These are phyloP conservation scores for Saksenaea vasiformis DNA, from an alignment of 371 early-diverging fungal genomes.

Conservation along the genomic window DNA sequence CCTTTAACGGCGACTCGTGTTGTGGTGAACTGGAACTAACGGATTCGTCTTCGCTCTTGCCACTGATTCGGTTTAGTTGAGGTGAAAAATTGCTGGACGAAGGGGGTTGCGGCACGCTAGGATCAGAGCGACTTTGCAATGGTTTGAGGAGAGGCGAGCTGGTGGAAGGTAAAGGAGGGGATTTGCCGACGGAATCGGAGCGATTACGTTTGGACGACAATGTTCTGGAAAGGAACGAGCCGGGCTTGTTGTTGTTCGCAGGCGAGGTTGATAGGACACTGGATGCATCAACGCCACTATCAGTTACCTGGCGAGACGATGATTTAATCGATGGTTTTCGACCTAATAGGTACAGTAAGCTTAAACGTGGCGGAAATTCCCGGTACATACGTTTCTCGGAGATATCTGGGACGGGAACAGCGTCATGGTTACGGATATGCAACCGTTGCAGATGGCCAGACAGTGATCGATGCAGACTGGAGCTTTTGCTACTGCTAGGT, in stretches of 20 bases:
- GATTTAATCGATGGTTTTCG: conserved; percentile 6
- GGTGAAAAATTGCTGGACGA: conserved; percentile 14
- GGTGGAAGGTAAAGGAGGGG: conserved; percentile 29
- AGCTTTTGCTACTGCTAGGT: conserved; percentile 28
- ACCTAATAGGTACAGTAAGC: conserved; percentile 4
- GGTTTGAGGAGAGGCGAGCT: conserved; percentile 26
- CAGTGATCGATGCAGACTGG: conserved; percentile 41
- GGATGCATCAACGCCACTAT: conserved; percentile 7
- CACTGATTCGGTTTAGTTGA: conserved; percentile 18
- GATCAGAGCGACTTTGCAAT: conserved; percentile 9
- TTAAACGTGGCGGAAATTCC: neutral
- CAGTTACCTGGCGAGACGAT: conserved; percentile 4
- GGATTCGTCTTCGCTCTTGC: conserved; percentile 25
- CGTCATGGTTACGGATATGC: conserved; percentile 36
- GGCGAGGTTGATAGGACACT: conserved; percentile 14
- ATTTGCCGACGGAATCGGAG: conserved; percentile 26
- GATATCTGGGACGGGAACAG: conserved; percentile 27
- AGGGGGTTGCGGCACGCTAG: neutral
- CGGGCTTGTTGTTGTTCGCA: neutral
- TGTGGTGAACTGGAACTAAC: conserved; percentile 9
- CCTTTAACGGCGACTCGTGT: conserved; percentile 21
- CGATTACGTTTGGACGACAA: conserved; percentile 35
- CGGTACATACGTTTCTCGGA: conserved; percentile 28
- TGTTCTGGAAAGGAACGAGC: conserved; percentile 37
- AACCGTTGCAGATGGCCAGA: conserved; percentile 49